Conservation (phyloP, 176 grass and related monocot species). For the Oryza glaberrima region DNA sequence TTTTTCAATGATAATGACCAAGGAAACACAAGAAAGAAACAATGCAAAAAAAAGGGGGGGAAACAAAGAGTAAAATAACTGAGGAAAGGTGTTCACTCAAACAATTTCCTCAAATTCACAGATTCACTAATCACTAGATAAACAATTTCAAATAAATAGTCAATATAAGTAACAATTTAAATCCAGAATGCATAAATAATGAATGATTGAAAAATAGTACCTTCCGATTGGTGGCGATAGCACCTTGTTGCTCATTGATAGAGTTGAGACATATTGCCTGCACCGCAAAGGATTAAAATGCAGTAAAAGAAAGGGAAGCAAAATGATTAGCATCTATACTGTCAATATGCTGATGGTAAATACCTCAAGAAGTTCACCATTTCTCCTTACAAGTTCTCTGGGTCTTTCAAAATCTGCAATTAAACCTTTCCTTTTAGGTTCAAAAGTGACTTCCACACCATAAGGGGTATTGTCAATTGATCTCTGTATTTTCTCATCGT, state of each 20-base stretch:
- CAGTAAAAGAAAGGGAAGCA: slow-evolving; percentile 22
- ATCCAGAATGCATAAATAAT: slow-evolving; percentile 18
- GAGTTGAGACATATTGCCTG: slow-evolving; percentile 93
- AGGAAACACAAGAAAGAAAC: neutral
- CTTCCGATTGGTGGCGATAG: slow-evolving; percentile 85
- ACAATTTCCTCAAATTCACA: neutral
- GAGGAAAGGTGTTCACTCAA: neutral
- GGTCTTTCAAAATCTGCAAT: slow-evolving; percentile 65
- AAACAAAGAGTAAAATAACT: neutral
- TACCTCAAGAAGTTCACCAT: slow-evolving; percentile 97
- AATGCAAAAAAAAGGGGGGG: neutral
- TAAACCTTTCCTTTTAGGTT: slow-evolving; percentile 61
- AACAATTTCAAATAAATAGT: neutral
- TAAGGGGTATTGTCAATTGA: slow-evolving; percentile 16
- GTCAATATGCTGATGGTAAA: slow-evolving; percentile 28
- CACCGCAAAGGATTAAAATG: slow-evolving; percentile 43
- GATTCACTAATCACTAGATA: neutral
- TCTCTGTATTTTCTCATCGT: slow-evolving; percentile 32
- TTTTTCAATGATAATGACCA: neutral
- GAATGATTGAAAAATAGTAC: slow-evolving; percentile 46
- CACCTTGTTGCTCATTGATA: slow-evolving; percentile 74
- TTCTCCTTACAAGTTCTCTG: slow-evolving; percentile 83
- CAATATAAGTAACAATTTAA: neutral
- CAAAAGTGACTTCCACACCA: slow-evolving; percentile 45
- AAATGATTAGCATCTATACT: slow-evolving; percentile 35